phyloP scores from a whole-genome alignment of 352 stramenopile genomes.

The Phytopythium mirpurense region DNA sequence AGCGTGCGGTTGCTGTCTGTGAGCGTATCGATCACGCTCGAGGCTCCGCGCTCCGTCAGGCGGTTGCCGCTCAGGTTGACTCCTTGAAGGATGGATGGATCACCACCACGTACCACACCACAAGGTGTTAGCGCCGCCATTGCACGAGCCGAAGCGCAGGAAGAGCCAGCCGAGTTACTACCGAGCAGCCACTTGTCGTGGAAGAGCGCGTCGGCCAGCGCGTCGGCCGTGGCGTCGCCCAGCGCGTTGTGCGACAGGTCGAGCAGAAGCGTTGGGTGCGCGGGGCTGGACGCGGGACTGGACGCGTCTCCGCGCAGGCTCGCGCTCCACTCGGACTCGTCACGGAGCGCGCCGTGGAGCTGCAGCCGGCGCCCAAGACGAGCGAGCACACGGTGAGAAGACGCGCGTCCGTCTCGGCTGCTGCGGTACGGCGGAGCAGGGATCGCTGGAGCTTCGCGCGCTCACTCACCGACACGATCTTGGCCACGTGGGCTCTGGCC shows the following conservation, averaged over 20 bases:
- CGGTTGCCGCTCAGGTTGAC: slow-evolving; percentile 42
- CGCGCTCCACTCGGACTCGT: slow-evolving; percentile 52
- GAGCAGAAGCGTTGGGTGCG: slow-evolving; percentile 26
- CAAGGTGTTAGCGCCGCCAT: too few relatives aligned
- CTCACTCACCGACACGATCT: slow-evolving; percentile 63
- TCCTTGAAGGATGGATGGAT: too few relatives aligned
- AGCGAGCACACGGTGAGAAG: background rate
- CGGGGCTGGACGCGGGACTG: background rate
- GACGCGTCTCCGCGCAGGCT: slow-evolving; percentile 37
- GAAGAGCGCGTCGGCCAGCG: slow-evolving; percentile 44
- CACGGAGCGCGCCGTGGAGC: slow-evolving; percentile 46
- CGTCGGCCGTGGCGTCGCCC: slow-evolving; percentile 28
- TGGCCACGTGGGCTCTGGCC: slow-evolving; percentile 39
- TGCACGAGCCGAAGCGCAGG: background rate
- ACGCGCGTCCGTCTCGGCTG: too few relatives aligned
- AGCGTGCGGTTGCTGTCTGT: slow-evolving; percentile 39
- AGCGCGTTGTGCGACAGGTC: slow-evolving; percentile 47
- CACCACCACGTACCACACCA: too few relatives aligned
- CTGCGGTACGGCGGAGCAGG: too few relatives aligned
- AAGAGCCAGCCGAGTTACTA: slow-evolving; percentile 4
- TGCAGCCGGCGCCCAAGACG: slow-evolving; percentile 6
- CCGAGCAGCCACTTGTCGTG: slow-evolving; percentile 66
- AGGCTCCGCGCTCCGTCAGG: slow-evolving; percentile 24
- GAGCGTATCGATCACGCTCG: slow-evolving; percentile 31
- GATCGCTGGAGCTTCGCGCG: too few relatives aligned